A percentile compares a stretch with the other conserved stretches of the same genome.
Conservation (phyloP, 2,329 filamentous ascomycete species). For the Neopestalotiopsis sp. region DNA sequence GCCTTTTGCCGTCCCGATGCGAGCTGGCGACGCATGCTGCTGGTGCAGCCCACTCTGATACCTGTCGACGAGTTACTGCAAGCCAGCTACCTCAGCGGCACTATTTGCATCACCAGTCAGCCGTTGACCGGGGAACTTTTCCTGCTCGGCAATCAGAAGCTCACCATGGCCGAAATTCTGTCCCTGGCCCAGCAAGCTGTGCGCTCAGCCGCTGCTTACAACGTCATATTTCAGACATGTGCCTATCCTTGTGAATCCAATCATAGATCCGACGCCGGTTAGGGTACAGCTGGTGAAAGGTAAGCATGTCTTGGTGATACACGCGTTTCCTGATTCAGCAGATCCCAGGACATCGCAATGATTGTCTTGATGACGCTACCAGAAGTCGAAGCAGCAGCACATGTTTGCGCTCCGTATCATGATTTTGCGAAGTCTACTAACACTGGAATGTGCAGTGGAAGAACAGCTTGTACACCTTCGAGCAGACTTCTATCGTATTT, state of each 20-base stretch:
- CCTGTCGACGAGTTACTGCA: background rate
- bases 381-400: background rate
- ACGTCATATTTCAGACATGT: background rate
- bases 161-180: background rate
- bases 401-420: background rate
- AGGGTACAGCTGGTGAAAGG: background rate
- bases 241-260: background rate
- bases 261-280: background rate
- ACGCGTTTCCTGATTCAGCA: background rate
- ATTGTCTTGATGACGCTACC: too few relatives aligned
- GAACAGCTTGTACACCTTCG: background rate
- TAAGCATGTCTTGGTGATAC: background rate
- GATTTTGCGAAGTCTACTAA: background rate
- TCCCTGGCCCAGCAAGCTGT: background rate
- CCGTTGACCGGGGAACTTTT: background rate
- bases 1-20: constrained; percentile 5
- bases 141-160: background rate
- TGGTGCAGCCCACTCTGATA: background rate
- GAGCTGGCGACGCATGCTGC: constrained; percentile 11
- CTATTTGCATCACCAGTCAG: background rate
- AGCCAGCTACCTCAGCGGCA: background rate
- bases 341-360: too few relatives aligned
- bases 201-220: background rate
- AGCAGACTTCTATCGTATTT: background rate
- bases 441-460: background rate